Evolutionary conservation across 2,329 filamentous ascomycete species (phyloP).

Genomic region (Fusarium hainanense): DNA sequence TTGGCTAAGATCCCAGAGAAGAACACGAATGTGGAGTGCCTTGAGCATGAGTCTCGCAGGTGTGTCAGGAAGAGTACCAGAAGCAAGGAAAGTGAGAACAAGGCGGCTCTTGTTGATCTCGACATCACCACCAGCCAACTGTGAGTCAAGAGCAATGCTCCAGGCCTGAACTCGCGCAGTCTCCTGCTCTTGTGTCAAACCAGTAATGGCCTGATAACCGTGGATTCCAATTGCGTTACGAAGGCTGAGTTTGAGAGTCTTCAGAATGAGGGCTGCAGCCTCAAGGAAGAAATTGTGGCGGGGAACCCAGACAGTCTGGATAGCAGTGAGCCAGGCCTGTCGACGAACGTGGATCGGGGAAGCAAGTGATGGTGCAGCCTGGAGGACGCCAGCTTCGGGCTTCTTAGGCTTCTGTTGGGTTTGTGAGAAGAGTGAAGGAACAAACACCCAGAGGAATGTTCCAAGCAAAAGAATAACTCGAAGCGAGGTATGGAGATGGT

Average conservation of each 20-base stretch:
- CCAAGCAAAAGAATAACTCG: conserved; percentile 65
- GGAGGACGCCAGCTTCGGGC: conserved; percentile 56
- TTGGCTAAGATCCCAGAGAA: conserved; percentile 82
- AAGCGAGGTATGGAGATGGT: conserved; percentile 64
- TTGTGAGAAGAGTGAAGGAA: conserved; percentile 63
- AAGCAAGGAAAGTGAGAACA: conserved; percentile 86
- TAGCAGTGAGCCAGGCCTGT: conserved; percentile 91
- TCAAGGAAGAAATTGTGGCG: conserved; percentile 88
- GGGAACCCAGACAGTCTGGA: conserved; percentile 93
- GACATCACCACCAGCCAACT: conserved; percentile 88
- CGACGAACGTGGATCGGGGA: conserved; percentile 87
- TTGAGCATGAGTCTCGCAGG: conserved; percentile 89
- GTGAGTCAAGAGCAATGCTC: conserved; percentile 92
- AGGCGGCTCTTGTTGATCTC: conserved; percentile 90
- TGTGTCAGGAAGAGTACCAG: conserved; percentile 85
- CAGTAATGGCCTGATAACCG: conserved; percentile 81
- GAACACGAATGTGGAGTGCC: conserved; percentile 88
- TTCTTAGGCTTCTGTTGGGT: conserved; percentile 63
- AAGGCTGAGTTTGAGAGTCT: conserved; percentile 83
- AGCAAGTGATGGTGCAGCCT: conserved; percentile 75
- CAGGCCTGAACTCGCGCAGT: conserved; percentile 88
- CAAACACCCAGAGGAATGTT: conserved; percentile 64
- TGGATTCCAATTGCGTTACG: conserved; percentile 81
- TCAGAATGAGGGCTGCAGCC: conserved; percentile 80
- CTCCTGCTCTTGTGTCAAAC: conserved; percentile 86